These are phyloP conservation scores for Magnolia officinalis DNA, from an alignment of 164 flowering plant species.

Conservation along the genomic window DNA sequence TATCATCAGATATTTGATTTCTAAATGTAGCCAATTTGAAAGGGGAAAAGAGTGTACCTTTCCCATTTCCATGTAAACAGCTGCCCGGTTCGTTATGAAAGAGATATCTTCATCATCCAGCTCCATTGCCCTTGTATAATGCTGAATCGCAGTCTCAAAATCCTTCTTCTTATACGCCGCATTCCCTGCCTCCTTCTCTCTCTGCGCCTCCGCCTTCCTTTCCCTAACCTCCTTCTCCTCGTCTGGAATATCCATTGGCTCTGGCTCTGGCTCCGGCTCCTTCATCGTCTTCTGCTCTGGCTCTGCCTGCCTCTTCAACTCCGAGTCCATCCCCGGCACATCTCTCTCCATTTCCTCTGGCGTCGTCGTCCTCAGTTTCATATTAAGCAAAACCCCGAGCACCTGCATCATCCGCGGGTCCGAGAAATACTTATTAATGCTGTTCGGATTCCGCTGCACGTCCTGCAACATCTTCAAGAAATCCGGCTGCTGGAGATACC, in stretches of 20 bases:
- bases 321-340: conserved; percentile 26
- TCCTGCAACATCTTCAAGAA: conserved; percentile 83
- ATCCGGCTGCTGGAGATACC: conserved; percentile 75
- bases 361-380: conserved; percentile 42
- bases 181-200: conserved; percentile 91
- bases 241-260: conserved; percentile 48
- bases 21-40: no score
- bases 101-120: conserved; percentile 87
- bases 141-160: conserved; percentile 74
- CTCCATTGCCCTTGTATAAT: conserved; percentile 73
- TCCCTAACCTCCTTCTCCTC: conserved; percentile 65
- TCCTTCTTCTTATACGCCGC: conserved; percentile 97
- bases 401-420: conserved; percentile 94
- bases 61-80: conserved; percentile 94
- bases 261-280: conserved; percentile 30
- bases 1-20: no score
- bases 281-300: conserved; percentile 28
- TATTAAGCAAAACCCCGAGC: conserved; percentile 65
- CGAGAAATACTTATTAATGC: conserved; percentile 60
- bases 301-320: conserved; percentile 15
- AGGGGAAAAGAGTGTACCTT: conserved; percentile 44
- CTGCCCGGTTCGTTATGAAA: conserved; percentile 81
- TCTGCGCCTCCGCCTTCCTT: conserved; percentile 60
- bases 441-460: conserved; percentile 79
- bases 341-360: conserved; percentile 41